Evolutionary conservation across 2,329 filamentous ascomycete species (phyloP).

Genomic region (Dactylonectria estremocensis): DNA sequence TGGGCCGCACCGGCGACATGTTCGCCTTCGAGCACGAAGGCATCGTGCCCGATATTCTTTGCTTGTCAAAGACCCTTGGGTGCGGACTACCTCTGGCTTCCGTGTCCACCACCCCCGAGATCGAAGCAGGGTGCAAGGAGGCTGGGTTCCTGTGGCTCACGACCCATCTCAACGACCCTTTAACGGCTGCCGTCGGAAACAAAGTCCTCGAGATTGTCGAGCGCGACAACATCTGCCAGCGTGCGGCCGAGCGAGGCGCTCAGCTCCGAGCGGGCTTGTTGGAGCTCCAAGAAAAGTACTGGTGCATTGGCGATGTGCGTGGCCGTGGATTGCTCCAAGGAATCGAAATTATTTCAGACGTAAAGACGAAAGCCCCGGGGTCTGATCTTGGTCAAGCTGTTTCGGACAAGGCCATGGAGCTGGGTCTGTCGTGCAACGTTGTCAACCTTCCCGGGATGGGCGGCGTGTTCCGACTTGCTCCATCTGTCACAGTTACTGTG

Average conservation of each 20-base stretch:
- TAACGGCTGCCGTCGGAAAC: constrained; percentile 67
- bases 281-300: constrained; percentile 62
- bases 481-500: constrained; percentile 64
- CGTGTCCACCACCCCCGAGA: constrained; percentile 64
- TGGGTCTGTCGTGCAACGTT: constrained; percentile 66
- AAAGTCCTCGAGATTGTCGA: constrained; percentile 70
- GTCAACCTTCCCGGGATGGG: constrained; percentile 63
- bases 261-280: constrained; percentile 61
- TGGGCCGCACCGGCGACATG: constrained; percentile 70
- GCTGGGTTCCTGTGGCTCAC: constrained; percentile 65
- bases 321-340: constrained; percentile 66
- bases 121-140: constrained; percentile 62
- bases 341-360: constrained; percentile 65
- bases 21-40: constrained; percentile 68
- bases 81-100: constrained; percentile 67
- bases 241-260: constrained; percentile 58
- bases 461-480: constrained; percentile 66
- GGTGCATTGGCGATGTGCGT: constrained; percentile 68
- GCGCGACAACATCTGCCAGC: constrained; percentile 61
- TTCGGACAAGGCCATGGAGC: constrained; percentile 59
- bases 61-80: constrained; percentile 67
- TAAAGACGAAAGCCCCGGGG: constrained; percentile 57
- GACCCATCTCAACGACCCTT: constrained; percentile 69
- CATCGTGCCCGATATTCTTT: constrained; percentile 40
- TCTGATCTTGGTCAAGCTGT: constrained; percentile 60